A percentile compares a stretch with the other conserved stretches of the same genome.
These are phyloP conservation scores for Fraxinus angustifolia DNA, from an alignment of 305 asterid genomes.

Conservation along the genomic window DNA sequence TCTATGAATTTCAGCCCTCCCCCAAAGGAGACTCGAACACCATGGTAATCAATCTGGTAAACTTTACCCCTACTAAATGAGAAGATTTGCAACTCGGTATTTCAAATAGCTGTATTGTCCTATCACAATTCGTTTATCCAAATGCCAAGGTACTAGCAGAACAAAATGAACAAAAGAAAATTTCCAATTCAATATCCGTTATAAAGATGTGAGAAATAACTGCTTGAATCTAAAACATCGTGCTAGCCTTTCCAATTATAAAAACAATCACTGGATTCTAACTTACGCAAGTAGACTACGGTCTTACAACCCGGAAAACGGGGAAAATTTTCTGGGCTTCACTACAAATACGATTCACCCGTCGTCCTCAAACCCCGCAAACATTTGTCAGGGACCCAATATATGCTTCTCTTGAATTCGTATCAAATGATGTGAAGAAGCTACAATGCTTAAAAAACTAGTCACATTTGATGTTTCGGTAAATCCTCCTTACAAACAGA, in stretches of 20 bases:
- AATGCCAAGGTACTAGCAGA: neutral
- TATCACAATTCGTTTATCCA: neutral
- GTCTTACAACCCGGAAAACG: conserved; percentile 33
- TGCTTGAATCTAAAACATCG: conserved; percentile 18
- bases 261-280: conserved; percentile 32
- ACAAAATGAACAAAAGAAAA: neutral
- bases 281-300: conserved; percentile 7
- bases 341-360: conserved; percentile 24
- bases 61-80: neutral
- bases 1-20: neutral
- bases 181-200: neutral
- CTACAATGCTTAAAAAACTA: conserved; percentile 22
- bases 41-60: neutral
- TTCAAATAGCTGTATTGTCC: neutral
- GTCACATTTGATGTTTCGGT: conserved; percentile 63
- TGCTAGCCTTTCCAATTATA: conserved; percentile 20
- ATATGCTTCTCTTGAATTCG: conserved; percentile 20
- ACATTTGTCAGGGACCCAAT: conserved; percentile 11
- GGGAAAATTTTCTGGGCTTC: conserved; percentile 26
- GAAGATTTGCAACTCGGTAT: neutral
- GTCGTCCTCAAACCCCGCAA: conserved; percentile 26
- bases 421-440: conserved; percentile 13
- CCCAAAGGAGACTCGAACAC: neutral
- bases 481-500: conserved; percentile 60
- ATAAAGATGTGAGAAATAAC: conserved; percentile 12